A percentile compares a stretch with the other conserved stretches of the same genome.
phyloP scores from a whole-genome alignment of 2,329 filamentous ascomycete genomes.

The Lojkania enalia region DNA sequence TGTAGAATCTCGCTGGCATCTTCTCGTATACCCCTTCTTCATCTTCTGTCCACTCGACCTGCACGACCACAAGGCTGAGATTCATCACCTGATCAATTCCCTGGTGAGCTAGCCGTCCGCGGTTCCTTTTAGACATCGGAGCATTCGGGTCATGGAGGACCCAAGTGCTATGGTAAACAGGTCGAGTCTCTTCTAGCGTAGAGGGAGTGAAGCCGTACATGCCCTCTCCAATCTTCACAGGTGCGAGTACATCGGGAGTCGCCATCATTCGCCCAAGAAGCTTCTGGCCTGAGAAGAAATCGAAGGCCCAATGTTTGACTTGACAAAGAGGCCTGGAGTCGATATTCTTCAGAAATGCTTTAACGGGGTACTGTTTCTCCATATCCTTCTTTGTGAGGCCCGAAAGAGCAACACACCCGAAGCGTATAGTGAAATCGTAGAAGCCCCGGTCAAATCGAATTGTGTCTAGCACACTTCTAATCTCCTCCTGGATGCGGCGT shows the following conservation, averaged over 20 bases:
- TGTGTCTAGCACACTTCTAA: conserved; percentile 25
- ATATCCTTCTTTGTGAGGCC: conserved; percentile 6
- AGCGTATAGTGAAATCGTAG: conserved; percentile 33
- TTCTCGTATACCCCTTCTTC: conserved; percentile 37
- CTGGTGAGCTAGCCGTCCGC: not conserved
- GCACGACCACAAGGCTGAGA: conserved; percentile 24
- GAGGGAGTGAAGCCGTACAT: conserved; percentile 23
- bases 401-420: conserved; percentile 29
- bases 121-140: conserved; percentile 1
- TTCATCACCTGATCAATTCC: not conserved
- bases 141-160: conserved; percentile 32
- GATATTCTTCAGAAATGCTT: conserved; percentile 20
- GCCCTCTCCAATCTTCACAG: conserved; percentile 18
- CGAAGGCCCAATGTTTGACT: conserved; percentile 29
- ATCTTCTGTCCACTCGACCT: conserved; percentile 38
- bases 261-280: conserved; percentile 25
- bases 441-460: conserved; percentile 26
- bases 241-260: conserved; percentile 27
- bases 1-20: conserved; percentile 25
- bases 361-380: conserved; percentile 18
- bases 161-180: conserved; percentile 34
- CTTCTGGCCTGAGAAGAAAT: conserved; percentile 13
- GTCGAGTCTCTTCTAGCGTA: conserved; percentile 22
- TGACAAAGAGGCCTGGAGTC: conserved; percentile 13
- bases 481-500: conserved; percentile 18